These are phyloP conservation scores for Fonsecaea pedrosoi DNA, from an alignment of 2,329 filamentous ascomycete species.

Conservation along the genomic window DNA sequence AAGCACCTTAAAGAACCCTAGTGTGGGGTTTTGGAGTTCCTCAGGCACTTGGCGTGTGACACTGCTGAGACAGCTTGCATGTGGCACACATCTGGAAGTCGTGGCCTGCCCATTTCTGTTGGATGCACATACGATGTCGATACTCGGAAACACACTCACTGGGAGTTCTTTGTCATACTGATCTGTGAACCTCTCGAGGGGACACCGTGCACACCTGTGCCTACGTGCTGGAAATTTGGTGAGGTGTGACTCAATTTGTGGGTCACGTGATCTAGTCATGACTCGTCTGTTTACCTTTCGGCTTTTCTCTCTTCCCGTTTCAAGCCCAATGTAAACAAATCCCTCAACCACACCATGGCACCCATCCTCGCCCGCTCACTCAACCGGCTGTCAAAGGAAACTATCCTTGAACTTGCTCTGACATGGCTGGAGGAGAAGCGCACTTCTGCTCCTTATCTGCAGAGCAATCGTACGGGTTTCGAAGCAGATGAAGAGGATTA, in stretches of 20 bases:
- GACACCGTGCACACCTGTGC: too few relatives aligned
- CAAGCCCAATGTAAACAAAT: constrained; percentile 39
- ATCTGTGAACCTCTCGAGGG: too few relatives aligned
- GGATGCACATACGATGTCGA: neutral
- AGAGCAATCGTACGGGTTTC: constrained; percentile 54
- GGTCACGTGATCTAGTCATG: constrained; percentile 20
- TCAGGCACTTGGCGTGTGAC: neutral
- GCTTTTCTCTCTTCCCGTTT: neutral
- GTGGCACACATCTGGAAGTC: constrained; percentile 1
- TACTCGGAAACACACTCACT: too few relatives aligned
- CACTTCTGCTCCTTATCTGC: constrained; percentile 66
- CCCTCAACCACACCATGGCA: constrained; percentile 57
- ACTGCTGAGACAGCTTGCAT: neutral
- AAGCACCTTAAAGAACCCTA: constrained; percentile 6
- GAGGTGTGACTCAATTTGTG: neutral
- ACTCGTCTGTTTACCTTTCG: constrained; percentile 27
- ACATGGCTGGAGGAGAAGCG: constrained; percentile 75
- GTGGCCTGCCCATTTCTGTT: neutral
- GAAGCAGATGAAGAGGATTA: constrained; percentile 67
- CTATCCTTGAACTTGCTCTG: constrained; percentile 73
- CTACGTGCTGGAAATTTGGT: neutral
- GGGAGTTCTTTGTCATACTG: neutral
- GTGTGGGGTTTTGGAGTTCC: constrained; percentile 21
- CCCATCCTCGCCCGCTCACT: constrained; percentile 70
- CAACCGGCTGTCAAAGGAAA: constrained; percentile 71